Conservation (phyloP, 1,139 yeast genomes). For the Pichia sp. region DNA sequence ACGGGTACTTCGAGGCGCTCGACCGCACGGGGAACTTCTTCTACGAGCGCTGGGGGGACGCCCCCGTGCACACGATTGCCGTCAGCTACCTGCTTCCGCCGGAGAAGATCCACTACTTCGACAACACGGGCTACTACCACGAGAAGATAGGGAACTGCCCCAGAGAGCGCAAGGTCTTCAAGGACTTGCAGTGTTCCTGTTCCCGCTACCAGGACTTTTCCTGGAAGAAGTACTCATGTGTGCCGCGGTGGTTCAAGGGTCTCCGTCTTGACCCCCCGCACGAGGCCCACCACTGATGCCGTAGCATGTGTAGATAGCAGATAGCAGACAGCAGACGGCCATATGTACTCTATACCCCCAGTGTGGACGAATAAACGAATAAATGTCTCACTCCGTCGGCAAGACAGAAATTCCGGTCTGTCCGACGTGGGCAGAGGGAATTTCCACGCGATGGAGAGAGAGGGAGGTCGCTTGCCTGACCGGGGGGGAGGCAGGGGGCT, state of each 20-base stretch:
- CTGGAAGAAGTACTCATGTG: slow-evolving; percentile 28
- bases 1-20: slow-evolving; percentile 62
- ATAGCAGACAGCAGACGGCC: too few relatives aligned
- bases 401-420: neutral
- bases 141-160: slow-evolving; percentile 84
- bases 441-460: neutral
- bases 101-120: slow-evolving; percentile 69
- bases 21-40: slow-evolving; percentile 83
- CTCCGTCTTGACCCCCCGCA: slow-evolving; percentile 9
- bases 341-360: too few relatives aligned
- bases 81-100: slow-evolving; percentile 61
- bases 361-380: neutral
- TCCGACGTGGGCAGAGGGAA: neutral
- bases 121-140: slow-evolving; percentile 79
- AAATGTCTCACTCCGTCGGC: neutral
- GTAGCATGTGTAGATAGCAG: too few relatives aligned
- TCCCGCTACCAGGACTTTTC: slow-evolving; percentile 23
- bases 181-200: slow-evolving; percentile 25
- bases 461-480: neutral
- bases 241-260: slow-evolving; percentile 26
- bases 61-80: slow-evolving; percentile 85
- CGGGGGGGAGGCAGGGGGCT: neutral
- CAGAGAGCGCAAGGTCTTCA: slow-evolving; percentile 18
- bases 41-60: slow-evolving; percentile 96
- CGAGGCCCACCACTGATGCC: slow-evolving; percentile 1